Evolutionary conservation across 2,329 filamentous ascomycete species (phyloP).

Genomic region (Chrysosphaeria jannelii): DNA sequence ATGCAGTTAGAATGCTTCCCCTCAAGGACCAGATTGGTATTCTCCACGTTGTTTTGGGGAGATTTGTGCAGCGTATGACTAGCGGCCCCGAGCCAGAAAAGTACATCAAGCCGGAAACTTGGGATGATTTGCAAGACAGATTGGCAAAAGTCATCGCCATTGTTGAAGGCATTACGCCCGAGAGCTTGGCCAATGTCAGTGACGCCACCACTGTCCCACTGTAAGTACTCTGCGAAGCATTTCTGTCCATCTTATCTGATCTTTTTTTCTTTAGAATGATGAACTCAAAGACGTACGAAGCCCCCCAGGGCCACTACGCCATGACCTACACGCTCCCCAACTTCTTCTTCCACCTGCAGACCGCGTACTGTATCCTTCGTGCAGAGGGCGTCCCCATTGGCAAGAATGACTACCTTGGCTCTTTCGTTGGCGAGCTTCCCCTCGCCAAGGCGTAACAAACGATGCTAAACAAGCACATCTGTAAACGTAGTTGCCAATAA

Average conservation of each 20-base stretch:
- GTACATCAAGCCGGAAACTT: conserved; percentile 8
- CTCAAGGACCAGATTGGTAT: conserved; percentile 8
- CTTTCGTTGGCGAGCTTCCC: no score
- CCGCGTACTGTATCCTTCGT: conserved; percentile 24
- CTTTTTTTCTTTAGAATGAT: no score
- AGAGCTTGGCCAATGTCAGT: conserved; percentile 7
- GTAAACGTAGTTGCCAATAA: no score
- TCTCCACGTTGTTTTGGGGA: no score
- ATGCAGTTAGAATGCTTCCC: no score
- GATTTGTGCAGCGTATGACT: conserved; percentile 7
- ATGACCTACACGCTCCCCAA: conserved; percentile 20
- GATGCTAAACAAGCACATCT: no score
- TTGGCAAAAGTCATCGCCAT: conserved; percentile 8
- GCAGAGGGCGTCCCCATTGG: conserved; percentile 24
- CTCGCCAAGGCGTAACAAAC: no score
- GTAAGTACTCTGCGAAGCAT: conserved; percentile 2
- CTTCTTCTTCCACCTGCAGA: conserved; percentile 27
- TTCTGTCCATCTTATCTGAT: no score
- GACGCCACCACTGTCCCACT: conserved; percentile 5
- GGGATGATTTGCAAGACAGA: no score
- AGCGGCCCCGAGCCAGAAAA: conserved; percentile 5
- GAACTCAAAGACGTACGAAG: no score
- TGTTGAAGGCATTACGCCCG: conserved; percentile 8
- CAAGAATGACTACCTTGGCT: conserved; percentile 22
- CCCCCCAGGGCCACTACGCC: conserved; percentile 12